Base-by-base conservation (phyloP, 2,329 filamentous ascomycete genomes). In the Botrytis pseudocinerea region DNA sequence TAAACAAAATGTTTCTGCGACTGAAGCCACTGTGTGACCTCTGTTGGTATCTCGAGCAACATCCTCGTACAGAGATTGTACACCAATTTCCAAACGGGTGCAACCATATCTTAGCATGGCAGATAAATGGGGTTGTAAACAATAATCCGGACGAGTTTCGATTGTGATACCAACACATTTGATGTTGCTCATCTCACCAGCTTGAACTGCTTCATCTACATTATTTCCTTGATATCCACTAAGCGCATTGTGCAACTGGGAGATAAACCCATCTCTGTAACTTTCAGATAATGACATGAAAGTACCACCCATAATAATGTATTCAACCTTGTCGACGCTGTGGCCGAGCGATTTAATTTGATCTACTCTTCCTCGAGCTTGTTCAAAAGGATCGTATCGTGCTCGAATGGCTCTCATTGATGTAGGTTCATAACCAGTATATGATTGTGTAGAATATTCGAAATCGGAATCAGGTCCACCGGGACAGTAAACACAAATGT, bases 121-220 rank as follows among this genome's bases (percentile, higher is more conserved):
- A 42, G 93, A 95, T 46, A 99, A 86, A 82, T 99, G 96, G n/a
- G 94, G 93, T 78, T 97, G 95, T 73, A 98, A 85, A 79, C 96
- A 99, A 84, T 99, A 99, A 82, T 99, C 96, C 0, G 96, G 96
- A 48, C 96, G 87, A 5, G 96, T 99, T 84, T 99, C 96, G 79
- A 99, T 99, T 1, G 96, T 99, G 80, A 99, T 98, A 71, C 96
- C 96, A 20, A 99, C 96, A 79, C 96, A 99, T 82, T 99, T 99
- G 81, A 95, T 92, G 79, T 94, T 97, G 82, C 94, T 97, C 92
- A 97, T 96, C 83, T 97, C 94, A 69, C 95, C 95, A 1, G 95
- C 95, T 78, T 93, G 89, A 32, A 99, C 96, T 0, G 96, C 95
- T 83, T 99, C 96, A 79, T 99, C 95, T 20, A 99, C 96, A 76